Evolutionary conservation across 1,139 yeast species (phyloP).

Genomic region (Meyerozyma smithsonii): DNA sequence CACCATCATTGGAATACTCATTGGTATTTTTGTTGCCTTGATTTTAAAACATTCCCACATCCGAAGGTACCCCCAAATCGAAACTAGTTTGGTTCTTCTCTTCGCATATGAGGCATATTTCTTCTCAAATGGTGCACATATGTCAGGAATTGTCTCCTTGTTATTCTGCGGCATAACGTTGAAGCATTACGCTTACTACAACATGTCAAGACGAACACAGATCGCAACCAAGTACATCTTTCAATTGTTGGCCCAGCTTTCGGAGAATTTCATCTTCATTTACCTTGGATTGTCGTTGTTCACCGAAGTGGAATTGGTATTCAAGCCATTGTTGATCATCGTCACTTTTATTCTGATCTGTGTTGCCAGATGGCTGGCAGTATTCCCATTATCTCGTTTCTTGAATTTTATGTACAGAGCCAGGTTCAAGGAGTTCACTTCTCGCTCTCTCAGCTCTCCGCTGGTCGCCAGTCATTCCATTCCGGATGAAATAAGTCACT

Average conservation of each 20-base stretch:
- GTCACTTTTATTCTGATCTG: slow-evolving; percentile 89
- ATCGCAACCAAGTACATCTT: slow-evolving; percentile 93
- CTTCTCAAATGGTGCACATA: slow-evolving; percentile 97
- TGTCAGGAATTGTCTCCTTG: slow-evolving; percentile 96
- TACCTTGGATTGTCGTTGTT: slow-evolving; percentile 90
- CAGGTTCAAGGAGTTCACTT: slow-evolving; percentile 38
- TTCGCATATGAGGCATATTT: slow-evolving; percentile 96
- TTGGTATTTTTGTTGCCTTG: slow-evolving; percentile 87
- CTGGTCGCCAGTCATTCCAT: slow-evolving; percentile 38
- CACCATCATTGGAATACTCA: slow-evolving; percentile 81
- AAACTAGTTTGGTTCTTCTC: slow-evolving; percentile 83
- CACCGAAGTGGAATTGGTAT: slow-evolving; percentile 92
- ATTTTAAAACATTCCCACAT: slow-evolving; percentile 89
- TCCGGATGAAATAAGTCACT: slow-evolving; percentile 92
- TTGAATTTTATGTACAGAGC: slow-evolving; percentile 76
- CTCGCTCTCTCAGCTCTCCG: slow-evolving; percentile 30
- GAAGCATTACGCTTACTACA: slow-evolving; percentile 94
- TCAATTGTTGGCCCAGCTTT: slow-evolving; percentile 87
- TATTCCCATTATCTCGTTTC: slow-evolving; percentile 84
- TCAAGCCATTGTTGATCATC: slow-evolving; percentile 87
- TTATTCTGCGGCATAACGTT: slow-evolving; percentile 94
- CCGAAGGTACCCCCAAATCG: slow-evolving; percentile 91
- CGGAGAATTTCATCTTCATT: slow-evolving; percentile 95
- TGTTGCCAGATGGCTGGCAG: slow-evolving; percentile 95
- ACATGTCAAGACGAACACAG: slow-evolving; percentile 96